Evolutionary conservation across 768 basidiomycete genomes (phyloP).

Genomic region (Kwoniella mangroviensis): DNA sequence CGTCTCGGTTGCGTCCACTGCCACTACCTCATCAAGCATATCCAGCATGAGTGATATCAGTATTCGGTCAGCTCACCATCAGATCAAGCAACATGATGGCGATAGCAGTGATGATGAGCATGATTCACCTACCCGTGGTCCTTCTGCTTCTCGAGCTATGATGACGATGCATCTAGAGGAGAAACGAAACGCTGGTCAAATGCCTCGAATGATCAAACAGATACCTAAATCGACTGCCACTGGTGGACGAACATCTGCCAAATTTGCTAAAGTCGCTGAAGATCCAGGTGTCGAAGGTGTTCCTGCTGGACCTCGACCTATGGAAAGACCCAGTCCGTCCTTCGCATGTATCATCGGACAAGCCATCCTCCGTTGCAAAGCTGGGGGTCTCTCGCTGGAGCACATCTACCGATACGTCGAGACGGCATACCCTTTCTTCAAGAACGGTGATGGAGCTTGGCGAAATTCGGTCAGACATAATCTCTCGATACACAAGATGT

Average conservation of each 20-base stretch:
- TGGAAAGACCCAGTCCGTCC: conserved; percentile 78
- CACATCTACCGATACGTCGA: conserved; percentile 98
- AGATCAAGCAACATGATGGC: conserved; percentile 12
- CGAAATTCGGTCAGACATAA: conserved; percentile 99
- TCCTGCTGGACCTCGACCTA: conserved; percentile 81
- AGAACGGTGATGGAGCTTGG: conserved; percentile 91
- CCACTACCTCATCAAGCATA: conserved; percentile 26
- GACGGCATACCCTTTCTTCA: conserved; percentile 89
- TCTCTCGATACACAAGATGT: conserved; percentile 86
- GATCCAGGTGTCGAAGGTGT: conserved; percentile 59
- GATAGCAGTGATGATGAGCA: conserved; percentile 44
- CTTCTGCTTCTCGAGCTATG: conserved; percentile 29
- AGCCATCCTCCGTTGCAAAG: conserved; percentile 81
- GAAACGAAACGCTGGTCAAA: not conserved
- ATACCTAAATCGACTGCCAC: conserved; percentile 23
- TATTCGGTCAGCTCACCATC: conserved; percentile 17
- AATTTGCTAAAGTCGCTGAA: conserved; percentile 48
- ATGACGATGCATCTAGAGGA: conserved; percentile 34
- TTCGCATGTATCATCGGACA: conserved; percentile 97
- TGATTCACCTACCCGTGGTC: conserved; percentile 44
- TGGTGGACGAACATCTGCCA: conserved; percentile 43
- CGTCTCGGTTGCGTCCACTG: conserved; percentile 33
- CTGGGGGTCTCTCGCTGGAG: conserved; percentile 84
- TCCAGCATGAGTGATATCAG: conserved; percentile 27
- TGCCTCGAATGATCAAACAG: conserved; percentile 12